These are phyloP conservation scores for Carex kokanica DNA, from an alignment of 176 grass and related monocot species.

Conservation along the genomic window DNA sequence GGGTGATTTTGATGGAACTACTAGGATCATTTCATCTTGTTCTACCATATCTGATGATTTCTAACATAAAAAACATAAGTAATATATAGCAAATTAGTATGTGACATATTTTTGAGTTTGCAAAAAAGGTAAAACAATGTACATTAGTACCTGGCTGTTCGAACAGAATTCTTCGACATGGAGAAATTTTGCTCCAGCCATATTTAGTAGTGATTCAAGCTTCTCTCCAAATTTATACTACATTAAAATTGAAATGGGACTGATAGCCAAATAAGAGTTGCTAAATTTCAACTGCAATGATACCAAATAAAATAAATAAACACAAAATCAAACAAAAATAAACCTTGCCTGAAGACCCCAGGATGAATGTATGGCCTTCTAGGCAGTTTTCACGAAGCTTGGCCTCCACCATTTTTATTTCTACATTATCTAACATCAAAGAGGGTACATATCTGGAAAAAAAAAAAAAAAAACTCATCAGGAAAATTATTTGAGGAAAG, in stretches of 20 bases:
- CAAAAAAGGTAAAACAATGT: background rate
- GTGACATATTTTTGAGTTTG: constrained; percentile 7
- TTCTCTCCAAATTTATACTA: constrained; percentile 94
- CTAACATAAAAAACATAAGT: constrained; percentile 39
- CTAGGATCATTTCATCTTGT: constrained; percentile 61
- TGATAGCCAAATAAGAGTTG: constrained; percentile 10
- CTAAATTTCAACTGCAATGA: background rate
- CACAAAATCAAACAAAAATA: constrained; percentile 2
- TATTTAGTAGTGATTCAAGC: constrained; percentile 55
- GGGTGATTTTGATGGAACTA: constrained; percentile 63
- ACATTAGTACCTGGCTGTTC: constrained; percentile 62
- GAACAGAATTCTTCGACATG: constrained; percentile 62
- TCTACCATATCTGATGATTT: constrained; percentile 52
- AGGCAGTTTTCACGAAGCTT: constrained; percentile 56
- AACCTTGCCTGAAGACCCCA: constrained; percentile 69
- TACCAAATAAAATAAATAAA: constrained; percentile 4
- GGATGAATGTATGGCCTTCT: constrained; percentile 62
- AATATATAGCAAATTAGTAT: background rate
- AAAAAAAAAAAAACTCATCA: constrained; percentile 13
- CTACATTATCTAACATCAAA: constrained; percentile 52
- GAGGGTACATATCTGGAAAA: constrained; percentile 66
- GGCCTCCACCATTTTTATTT: constrained; percentile 59
- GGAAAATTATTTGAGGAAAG: background rate
- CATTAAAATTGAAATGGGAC: constrained; percentile 21
- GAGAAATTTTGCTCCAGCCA: constrained; percentile 64